Evolutionary conservation across 208 protist species (phyloP), one percentile per base, ranked within the genome.

Genomic region (Balamuthia mandrillaris): DNA sequence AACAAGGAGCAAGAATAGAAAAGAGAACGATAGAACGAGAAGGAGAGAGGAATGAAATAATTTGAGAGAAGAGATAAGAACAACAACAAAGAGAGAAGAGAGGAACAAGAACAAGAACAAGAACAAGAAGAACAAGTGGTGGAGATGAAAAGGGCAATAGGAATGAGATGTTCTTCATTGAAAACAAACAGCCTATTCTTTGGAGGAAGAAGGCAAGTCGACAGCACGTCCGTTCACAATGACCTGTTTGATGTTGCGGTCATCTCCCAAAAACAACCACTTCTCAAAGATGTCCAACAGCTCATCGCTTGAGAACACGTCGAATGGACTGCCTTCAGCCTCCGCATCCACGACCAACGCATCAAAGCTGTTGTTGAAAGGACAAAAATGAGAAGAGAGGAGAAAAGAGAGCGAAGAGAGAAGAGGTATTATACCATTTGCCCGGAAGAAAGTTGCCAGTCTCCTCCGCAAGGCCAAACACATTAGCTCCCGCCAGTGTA

Each of bases 221-320:
- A 82, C 33, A n/a, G 51, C 52, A 27, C 31, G 74, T 31, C 89
- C 89, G 60, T 81, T 65, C 29, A 91, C 84, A 70, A 72, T 89
- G 4, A 91, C 78, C 75, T 58, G 42, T 1, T 31, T 41, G 16
- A 92, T 29, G 63, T 90, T 91, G 49, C 89, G 58, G 68, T 92
- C 88, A 41, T 93, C 90, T 61, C 90, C 90, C 31, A 86, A 24
- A 41, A 90, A 86, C n/a, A 93, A 65, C n/a, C 85, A 91, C 77
- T 92, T 92, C 72, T 93, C 78, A n/a, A 92, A 81, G 29, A 91
- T 86, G 45, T 91, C 63, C n/a, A 63, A 47, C 12, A 86, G 4
- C 3, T 33, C 66, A 7, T 92, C 88, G 44, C 29, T n/a, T 10
- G 37, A 88, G 35, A 93, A 93, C 27, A 87, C 60, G 56, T 93